Conservation (phyloP, 306 rosid genomes). For the Glycine soja region DNA sequence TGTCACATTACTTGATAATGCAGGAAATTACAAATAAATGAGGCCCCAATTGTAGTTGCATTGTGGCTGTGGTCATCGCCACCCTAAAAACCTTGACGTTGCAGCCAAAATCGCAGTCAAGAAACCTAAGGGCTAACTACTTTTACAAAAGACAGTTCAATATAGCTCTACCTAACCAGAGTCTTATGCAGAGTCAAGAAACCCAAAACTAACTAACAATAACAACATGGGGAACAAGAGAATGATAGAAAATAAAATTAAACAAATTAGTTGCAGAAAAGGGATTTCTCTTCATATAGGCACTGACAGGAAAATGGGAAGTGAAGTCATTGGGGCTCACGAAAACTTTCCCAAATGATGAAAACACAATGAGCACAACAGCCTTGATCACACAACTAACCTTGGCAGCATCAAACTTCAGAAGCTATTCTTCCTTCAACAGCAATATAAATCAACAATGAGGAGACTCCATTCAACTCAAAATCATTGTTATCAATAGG, state of each 20-base stretch:
- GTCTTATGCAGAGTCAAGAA: slow-evolving; percentile 6
- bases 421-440: slow-evolving; percentile 6
- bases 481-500: not conserved
- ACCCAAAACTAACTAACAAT: slow-evolving; percentile 5
- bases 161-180: slow-evolving; percentile 12
- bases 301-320: not conserved
- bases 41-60: not conserved
- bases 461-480: not conserved
- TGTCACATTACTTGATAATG: not conserved
- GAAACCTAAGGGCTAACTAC: not conserved
- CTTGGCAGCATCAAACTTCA: not conserved
- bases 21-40: not conserved
- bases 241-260: not conserved
- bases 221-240: not conserved
- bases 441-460: not conserved
- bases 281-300: not conserved
- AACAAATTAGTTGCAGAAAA: not conserved
- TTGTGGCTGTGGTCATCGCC: not conserved
- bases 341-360: not conserved
- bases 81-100: not conserved
- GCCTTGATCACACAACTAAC: slow-evolving; percentile 1
- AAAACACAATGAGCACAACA: not conserved
- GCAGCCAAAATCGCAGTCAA: not conserved
- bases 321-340: not conserved
- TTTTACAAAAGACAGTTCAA: slow-evolving; percentile 8